phyloP scores from a whole-genome alignment of 257 asterid genomes.

The Ballota nigra region DNA sequence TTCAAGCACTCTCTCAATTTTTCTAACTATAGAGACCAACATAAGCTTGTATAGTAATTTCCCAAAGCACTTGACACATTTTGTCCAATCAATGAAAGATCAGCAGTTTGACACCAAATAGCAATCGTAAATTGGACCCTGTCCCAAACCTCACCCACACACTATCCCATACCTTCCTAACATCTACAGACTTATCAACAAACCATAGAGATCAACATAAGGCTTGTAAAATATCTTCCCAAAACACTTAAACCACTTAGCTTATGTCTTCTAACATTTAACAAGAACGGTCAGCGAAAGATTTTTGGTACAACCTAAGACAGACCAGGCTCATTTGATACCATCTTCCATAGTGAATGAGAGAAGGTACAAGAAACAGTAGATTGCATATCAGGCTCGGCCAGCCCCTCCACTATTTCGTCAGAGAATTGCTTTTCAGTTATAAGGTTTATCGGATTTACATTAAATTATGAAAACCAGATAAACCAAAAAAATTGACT shows the following conservation, averaged over 20 bases:
- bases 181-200: not conserved
- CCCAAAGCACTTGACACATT: not conserved
- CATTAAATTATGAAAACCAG: not conserved
- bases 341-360: not conserved
- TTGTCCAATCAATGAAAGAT: not conserved
- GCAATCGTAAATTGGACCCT: not conserved
- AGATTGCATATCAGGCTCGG: constrained; percentile 13
- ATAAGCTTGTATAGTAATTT: not conserved
- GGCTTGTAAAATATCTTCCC: not conserved
- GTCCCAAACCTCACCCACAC: not conserved
- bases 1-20: too few relatives aligned
- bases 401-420: not conserved
- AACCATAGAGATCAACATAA: not conserved
- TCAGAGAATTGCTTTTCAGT: not conserved
- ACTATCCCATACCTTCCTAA: not conserved
- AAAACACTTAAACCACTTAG: not conserved
- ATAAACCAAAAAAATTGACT: not conserved
- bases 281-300: too few relatives aligned
- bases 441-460: constrained; percentile 7
- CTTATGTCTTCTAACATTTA: not conserved
- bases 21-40: not conserved
- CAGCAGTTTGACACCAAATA: too few relatives aligned
- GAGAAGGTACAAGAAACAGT: not conserved
- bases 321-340: too few relatives aligned
- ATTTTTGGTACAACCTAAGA: too few relatives aligned